Evolutionary conservation across 768 basidiomycete genomes (phyloP).

Genomic region (Suillus decipiens): DNA sequence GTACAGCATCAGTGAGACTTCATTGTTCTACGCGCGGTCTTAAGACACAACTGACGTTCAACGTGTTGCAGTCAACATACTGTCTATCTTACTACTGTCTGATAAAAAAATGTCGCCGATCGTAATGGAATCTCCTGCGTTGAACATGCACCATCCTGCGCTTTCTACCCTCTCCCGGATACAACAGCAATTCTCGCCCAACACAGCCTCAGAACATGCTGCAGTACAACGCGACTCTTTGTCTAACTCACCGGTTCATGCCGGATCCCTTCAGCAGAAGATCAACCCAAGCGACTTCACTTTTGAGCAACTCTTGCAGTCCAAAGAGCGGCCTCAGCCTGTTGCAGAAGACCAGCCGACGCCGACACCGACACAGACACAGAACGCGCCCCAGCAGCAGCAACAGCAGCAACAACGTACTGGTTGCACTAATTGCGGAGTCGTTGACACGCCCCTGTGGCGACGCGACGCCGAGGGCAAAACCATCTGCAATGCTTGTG

Average conservation of each 20-base stretch:
- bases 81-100: constrained; percentile 33
- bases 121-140: constrained; percentile 54
- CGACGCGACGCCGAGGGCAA: constrained; percentile 79
- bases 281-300: constrained; percentile 31
- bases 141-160: constrained; percentile 50
- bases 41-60: neutral
- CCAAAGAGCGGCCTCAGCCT: constrained; percentile 31
- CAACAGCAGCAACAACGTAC: constrained; percentile 43
- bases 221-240: constrained; percentile 11
- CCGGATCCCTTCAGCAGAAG: constrained; percentile 30
- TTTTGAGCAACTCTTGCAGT: constrained; percentile 32
- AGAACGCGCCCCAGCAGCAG: constrained; percentile 25
- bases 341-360: constrained; percentile 21
- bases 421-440: constrained; percentile 72
- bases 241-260: constrained; percentile 22
- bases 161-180: constrained; percentile 47
- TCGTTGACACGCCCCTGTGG: constrained; percentile 83
- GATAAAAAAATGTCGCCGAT: constrained; percentile 53
- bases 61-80: constrained; percentile 16
- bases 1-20: constrained; percentile 3
- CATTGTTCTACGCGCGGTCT: neutral
- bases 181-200: constrained; percentile 45
- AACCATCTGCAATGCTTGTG: constrained; percentile 88
- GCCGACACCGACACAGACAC: constrained; percentile 12
- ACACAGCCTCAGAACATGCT: constrained; percentile 26